Conservation (phyloP, 2,329 filamentous ascomycete species). For the Bipolaris bicolor region DNA sequence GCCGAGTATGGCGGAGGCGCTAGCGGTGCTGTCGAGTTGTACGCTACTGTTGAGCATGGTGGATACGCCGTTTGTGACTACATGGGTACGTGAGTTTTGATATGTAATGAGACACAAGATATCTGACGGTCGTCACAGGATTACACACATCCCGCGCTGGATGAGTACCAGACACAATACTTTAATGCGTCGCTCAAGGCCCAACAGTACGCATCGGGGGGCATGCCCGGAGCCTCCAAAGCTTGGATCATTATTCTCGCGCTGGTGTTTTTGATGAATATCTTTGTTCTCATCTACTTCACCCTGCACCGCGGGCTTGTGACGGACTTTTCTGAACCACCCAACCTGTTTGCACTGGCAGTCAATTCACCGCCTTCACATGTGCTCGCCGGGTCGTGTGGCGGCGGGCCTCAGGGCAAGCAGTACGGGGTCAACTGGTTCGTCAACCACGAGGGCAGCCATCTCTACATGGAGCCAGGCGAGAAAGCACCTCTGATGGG, state of each 20-base stretch:
- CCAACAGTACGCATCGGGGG: slow-evolving; percentile 74
- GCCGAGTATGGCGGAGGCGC: slow-evolving; percentile 74
- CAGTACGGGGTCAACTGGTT: slow-evolving; percentile 57
- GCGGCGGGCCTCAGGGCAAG: slow-evolving; percentile 59
- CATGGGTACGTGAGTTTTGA: slow-evolving; percentile 42
- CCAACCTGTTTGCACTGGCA: slow-evolving; percentile 74
- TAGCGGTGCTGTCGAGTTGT: slow-evolving; percentile 72
- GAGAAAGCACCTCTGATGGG: slow-evolving; percentile 35
- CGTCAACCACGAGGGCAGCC: slow-evolving; percentile 56
- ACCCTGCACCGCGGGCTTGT: slow-evolving; percentile 66
- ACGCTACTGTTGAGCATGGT: slow-evolving; percentile 68
- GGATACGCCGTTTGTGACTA: slow-evolving; percentile 65
- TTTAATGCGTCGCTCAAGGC: slow-evolving; percentile 70
- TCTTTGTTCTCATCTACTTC: slow-evolving; percentile 69
- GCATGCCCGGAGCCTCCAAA: slow-evolving; percentile 64
- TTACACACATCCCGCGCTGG: slow-evolving; percentile 48
- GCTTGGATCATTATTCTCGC: slow-evolving; percentile 71
- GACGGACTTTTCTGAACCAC: slow-evolving; percentile 79
- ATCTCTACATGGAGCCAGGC: slow-evolving; percentile 60
- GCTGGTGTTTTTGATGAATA: slow-evolving; percentile 70
- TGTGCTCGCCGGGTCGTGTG: slow-evolving; percentile 62
- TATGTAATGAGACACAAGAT: background rate
- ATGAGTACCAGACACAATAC: slow-evolving; percentile 57
- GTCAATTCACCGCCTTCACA: slow-evolving; percentile 67
- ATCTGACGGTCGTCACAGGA: slow-evolving; percentile 44